Base-by-base conservation (phyloP, 441 rosid genomes). In the Jatropha podagrica region DNA sequence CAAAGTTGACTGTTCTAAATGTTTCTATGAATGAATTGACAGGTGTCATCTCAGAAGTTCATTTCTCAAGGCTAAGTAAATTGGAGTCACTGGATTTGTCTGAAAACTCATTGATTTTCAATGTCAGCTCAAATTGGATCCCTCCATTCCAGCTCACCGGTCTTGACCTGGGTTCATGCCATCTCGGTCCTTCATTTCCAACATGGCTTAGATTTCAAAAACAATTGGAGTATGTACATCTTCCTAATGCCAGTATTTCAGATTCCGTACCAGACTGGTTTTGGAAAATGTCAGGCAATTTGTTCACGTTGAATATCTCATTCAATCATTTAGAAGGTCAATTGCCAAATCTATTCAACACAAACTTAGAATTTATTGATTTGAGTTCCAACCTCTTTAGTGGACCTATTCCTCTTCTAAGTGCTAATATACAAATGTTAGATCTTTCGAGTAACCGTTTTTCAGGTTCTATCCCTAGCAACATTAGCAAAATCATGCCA, bases 231-330 rank as follows among this genome's bases (percentile, higher is more conserved):
- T 27, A n/a, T 68, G 78, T 87, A 7, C 84, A 81, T 68, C 40
- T 85, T 65, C 77, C 86, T n/a, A n/a, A n/a, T n/a, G n/a, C 87
- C 55, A 85, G 89, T 74, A 81, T 87, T 71, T 78, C 80, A 65
- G 84, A 72, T 56, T 48, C 77, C 32, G 68, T 85, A 38, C 90
- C 88, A 2, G 49, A 68, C 56, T 87, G 88, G 87, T 79, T 87
- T 46, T 85, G 90, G 88, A 87, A 76, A 14, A 80, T 82, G 74
- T 82, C 87, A 38, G 58, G 78, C 44, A 82, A 82, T 41, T 46
- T 87, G 3, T 72, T 81, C 1, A 7, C 78, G 66, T 61, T 85
- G n/a, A 83, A 86, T 76, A 71, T 85, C 58, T 85, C 90, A 18
- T 77, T 63, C 69, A 86, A 85, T 75, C 76, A 44, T 32, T 42